phyloP scores from a whole-genome alignment of 1,139 yeast species.

The Saccharomyces hybrid region DNA sequence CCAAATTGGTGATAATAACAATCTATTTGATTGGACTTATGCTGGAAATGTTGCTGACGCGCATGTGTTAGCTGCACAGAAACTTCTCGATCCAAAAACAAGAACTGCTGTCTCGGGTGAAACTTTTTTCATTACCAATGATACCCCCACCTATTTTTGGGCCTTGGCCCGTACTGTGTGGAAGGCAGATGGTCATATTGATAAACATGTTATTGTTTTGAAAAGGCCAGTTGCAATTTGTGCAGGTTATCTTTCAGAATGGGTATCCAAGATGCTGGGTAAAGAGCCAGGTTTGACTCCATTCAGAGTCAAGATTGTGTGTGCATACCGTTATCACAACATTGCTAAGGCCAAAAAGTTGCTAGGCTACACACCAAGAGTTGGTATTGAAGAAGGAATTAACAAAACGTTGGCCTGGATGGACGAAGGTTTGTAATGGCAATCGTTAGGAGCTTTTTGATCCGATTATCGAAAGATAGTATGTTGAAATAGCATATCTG shows the following conservation, averaged over 20 bases:
- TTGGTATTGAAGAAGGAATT: conserved; percentile 77
- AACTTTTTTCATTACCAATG: conserved; percentile 86
- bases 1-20: conserved; percentile 90
- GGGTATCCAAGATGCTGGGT: conserved; percentile 58
- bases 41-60: conserved; percentile 99
- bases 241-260: conserved; percentile 74
- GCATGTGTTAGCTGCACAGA: conserved; percentile 85
- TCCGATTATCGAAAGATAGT: neutral
- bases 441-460: neutral
- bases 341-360: conserved; percentile 75
- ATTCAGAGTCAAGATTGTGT: conserved; percentile 83
- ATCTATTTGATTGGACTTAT: conserved; percentile 92
- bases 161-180: conserved; percentile 93
- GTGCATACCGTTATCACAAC: conserved; percentile 94
- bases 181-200: conserved; percentile 90
- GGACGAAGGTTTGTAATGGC: conserved; percentile 46
- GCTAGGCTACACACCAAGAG: conserved; percentile 76
- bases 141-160: conserved; percentile 95
- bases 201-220: conserved; percentile 60
- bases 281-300: conserved; percentile 96
- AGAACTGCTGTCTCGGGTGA: conserved; percentile 63
- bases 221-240: conserved; percentile 65
- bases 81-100: conserved; percentile 44
- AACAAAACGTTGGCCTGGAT: conserved; percentile 77
- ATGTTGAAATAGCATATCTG: neutral